phyloP scores from a whole-genome alignment of 495 filamentous ascomycete genomes.

The Cercophora scortea region DNA sequence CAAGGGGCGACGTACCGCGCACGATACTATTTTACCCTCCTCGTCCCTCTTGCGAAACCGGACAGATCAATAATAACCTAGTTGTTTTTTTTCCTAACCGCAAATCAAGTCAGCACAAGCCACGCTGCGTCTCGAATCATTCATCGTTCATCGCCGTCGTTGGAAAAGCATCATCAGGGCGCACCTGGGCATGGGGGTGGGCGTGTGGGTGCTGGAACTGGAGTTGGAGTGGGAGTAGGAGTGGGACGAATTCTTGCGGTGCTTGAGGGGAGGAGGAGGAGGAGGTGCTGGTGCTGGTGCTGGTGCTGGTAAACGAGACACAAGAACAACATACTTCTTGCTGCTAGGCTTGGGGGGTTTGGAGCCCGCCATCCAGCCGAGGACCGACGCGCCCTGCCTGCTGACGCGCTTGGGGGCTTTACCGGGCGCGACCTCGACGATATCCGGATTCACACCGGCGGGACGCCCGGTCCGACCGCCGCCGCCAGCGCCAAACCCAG shows the following conservation, averaged over 20 bases:
- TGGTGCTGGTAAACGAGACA: no score
- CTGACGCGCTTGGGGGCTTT: slow-evolving; percentile 4
- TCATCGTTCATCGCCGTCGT: no score
- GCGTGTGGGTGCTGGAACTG: background rate
- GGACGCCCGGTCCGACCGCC: background rate
- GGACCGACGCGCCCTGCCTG: slow-evolving; percentile 14
- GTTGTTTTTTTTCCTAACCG: background rate
- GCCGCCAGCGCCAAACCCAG: no score
- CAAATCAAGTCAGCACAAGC: background rate
- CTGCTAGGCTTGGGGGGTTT: slow-evolving; percentile 21
- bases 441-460: background rate
- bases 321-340: slow-evolving; percentile 25
- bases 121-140: background rate
- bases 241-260: background rate
- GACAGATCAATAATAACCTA: no score
- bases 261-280: no score
- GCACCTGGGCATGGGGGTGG: background rate
- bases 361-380: slow-evolving; percentile 30
- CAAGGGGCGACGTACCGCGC: no score
- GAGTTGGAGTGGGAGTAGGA: background rate
- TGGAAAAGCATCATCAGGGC: background rate
- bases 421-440: slow-evolving; percentile 8
- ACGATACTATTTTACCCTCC: background rate
- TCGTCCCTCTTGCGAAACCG: background rate
- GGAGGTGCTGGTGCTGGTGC: no score